These are phyloP conservation scores for Xerocomus minutiporus DNA, from an alignment of 1,284 basidiomycete genomes.

Conservation along the genomic window DNA sequence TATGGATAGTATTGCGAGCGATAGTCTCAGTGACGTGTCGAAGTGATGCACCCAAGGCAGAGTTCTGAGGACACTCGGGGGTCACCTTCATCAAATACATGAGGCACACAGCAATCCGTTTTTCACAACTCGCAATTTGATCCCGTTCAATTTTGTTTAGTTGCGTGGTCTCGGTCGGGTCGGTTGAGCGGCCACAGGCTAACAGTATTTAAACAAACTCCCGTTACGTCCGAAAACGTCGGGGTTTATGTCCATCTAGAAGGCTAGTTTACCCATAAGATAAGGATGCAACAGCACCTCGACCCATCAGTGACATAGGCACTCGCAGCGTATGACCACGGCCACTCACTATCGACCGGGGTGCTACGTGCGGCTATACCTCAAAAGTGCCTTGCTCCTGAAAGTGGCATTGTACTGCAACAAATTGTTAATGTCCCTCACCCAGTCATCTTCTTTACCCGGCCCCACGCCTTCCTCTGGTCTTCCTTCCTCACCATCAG, in stretches of 20 bases:
- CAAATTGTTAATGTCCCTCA: conserved; percentile 91
- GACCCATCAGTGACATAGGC: background rate
- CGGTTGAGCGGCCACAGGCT: background rate
- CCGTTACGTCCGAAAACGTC: background rate
- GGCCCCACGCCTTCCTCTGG: conserved; percentile 53
- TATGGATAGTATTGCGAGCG: background rate
- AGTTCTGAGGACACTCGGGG: background rate
- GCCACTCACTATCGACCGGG: conserved; percentile 14
- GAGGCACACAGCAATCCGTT: background rate
- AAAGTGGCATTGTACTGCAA: conserved; percentile 91
- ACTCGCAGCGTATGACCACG: background rate
- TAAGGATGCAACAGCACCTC: background rate
- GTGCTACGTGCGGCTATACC: conserved; percentile 41
- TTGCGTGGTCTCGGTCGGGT: background rate
- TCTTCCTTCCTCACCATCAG: conserved; percentile 40
- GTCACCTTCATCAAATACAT: background rate
- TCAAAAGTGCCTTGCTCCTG: conserved; percentile 75
- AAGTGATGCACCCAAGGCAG: background rate
- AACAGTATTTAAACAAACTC: background rate
- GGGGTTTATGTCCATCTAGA: conserved; percentile 3
- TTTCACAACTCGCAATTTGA: background rate
- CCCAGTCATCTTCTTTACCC: conserved; percentile 91
- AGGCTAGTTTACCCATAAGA: background rate
- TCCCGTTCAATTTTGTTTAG: background rate
- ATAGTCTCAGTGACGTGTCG: background rate